Base-by-base conservation (phyloP, 2,329 filamentous ascomycete genomes). In the Talaromyces funiculosus region DNA sequence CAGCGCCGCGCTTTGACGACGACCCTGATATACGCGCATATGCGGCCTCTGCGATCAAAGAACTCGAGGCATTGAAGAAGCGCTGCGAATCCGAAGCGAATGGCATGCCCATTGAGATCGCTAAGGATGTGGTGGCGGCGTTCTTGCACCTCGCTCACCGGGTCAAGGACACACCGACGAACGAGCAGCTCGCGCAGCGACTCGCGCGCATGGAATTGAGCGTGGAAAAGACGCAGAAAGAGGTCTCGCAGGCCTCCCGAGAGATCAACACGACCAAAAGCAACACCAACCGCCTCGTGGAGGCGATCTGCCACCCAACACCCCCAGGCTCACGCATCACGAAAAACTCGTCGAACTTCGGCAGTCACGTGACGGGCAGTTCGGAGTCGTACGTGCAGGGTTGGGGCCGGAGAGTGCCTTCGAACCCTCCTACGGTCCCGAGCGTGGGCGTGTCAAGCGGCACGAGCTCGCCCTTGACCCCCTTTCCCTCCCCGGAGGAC, bases 181-280 rank as follows among this genome's bases (percentile, higher is more conserved):
- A 40, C 6, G 37, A 59, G 24, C 16, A n/a, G 10, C 47, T 59
- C 9, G 47, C 35, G 2, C 57, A 40, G 33, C 33, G 45, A 2
- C 56, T 59, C n/a, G 26, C 22, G 1, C 18, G 16, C 8, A 24
- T 59, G 1, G 56, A 59, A 59, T 29, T 24, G 7, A 16, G 14
- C 43, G 26, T 59, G 16, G 45, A 59, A 53, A 59, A 53, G 45
- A 59, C 40, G 16, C 38, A 56, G 26, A 56, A 43, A 16, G 53
- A 56, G 40, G 37, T 56, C 16, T 53, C 45, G 2, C 22, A 59
- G 26, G 18, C 47, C 4, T 54, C 47, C 10, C 24, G 26, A 12
- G 47, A 53, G 37, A 35, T 54, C n/a, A 18, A 43, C 1, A 59
- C 16, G 3, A 53, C 47, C 1, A 59, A 59, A 29, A 53, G 16